phyloP scores from a whole-genome alignment of 768 basidiomycete species.

The Lactifluus hygrophoroides region DNA sequence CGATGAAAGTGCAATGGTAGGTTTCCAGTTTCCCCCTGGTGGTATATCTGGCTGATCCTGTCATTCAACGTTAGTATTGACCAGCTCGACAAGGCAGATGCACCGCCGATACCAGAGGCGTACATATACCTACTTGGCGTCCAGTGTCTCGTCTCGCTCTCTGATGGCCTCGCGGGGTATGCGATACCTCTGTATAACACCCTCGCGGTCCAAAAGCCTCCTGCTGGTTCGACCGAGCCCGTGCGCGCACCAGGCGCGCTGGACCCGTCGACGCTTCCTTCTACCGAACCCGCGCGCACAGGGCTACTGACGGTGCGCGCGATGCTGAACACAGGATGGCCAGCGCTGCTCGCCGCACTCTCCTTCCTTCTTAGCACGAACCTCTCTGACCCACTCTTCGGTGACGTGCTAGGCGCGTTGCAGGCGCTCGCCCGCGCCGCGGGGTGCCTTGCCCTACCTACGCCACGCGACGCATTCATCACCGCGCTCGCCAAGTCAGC shows the following conservation, averaged over 20 bases:
- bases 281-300: conserved; percentile 43
- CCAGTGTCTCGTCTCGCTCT: conserved; percentile 79
- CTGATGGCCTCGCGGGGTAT: conserved; percentile 74
- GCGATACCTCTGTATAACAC: conserved; percentile 68
- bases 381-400: conserved; percentile 86
- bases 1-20: conserved; percentile 90
- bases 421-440: conserved; percentile 82
- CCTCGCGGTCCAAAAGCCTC: conserved; percentile 55
- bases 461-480: conserved; percentile 90
- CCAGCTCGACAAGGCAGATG: conserved; percentile 95
- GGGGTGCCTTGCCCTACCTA: conserved; percentile 78
- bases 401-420: conserved; percentile 73
- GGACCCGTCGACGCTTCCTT: conserved; percentile 47
- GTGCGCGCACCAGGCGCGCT: conserved; percentile 68
- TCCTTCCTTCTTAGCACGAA: conserved; percentile 87
- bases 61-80: conserved; percentile 58
- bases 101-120: conserved; percentile 86
- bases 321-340: conserved; percentile 88
- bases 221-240: conserved; percentile 51
- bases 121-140: conserved; percentile 90
- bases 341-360: conserved; percentile 81
- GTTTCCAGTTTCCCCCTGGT: conserved; percentile 20
- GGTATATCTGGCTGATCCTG: not conserved
- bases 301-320: conserved; percentile 59
- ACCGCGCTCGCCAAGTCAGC: conserved; percentile 84